Evolutionary conservation across 768 basidiomycete species (phyloP).

Genomic region (Nidula microcarpa): DNA sequence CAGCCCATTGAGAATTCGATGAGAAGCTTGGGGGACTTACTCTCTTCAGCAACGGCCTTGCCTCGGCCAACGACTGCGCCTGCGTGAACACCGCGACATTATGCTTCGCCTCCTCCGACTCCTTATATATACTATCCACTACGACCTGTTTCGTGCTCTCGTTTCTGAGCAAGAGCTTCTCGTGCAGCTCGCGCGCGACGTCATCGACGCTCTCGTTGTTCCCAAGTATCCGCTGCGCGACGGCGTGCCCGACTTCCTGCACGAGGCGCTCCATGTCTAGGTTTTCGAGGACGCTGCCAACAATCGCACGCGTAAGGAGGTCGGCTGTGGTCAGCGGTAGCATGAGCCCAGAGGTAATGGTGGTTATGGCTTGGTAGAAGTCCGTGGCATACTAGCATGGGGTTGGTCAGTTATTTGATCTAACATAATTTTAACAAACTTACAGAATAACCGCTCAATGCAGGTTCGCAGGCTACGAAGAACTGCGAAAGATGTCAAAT

Average conservation of each 20-base stretch:
- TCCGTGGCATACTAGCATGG: conserved; percentile 76
- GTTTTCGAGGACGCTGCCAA: conserved; percentile 94
- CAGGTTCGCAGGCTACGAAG: conserved; percentile 99
- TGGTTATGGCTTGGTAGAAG: conserved; percentile 90
- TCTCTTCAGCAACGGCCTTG: conserved; percentile 74
- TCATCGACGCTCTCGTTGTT: conserved; percentile 97
- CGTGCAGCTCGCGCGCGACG: conserved; percentile 91
- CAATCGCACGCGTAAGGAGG: conserved; percentile 91
- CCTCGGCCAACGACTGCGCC: conserved; percentile 66
- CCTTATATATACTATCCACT: conserved; percentile 94
- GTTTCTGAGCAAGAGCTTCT: conserved; percentile 84
- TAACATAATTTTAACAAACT: conserved; percentile 17
- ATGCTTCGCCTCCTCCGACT: conserved; percentile 83
- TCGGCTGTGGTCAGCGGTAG: conserved; percentile 94
- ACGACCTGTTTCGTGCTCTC: conserved; percentile 97
- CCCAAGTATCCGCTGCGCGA: conserved; percentile 87
- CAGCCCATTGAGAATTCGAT: conserved; percentile 2
- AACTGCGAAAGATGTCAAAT: conserved; percentile 50
- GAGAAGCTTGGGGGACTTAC: conserved; percentile 35
- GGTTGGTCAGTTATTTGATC: background rate
- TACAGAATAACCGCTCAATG: conserved; percentile 87
- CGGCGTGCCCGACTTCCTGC: conserved; percentile 89
- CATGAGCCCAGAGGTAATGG: conserved; percentile 94
- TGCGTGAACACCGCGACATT: conserved; percentile 86
- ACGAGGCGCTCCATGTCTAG: conserved; percentile 98